These are phyloP conservation scores for Agrocybe praecox DNA, from an alignment of 768 basidiomycete genomes.

Conservation along the genomic window DNA sequence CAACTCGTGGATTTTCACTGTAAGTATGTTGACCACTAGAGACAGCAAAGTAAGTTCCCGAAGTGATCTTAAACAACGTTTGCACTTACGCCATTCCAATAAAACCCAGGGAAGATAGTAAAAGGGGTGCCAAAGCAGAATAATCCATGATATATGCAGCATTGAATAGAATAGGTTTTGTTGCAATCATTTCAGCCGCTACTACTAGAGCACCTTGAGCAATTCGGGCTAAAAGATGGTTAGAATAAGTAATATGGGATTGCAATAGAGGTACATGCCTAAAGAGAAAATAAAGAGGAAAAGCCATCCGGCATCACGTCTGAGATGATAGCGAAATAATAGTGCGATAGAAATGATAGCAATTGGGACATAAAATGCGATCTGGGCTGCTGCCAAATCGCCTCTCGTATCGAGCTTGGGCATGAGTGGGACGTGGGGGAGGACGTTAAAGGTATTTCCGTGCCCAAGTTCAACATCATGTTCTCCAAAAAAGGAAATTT, in stretches of 20 bases:
- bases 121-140: constrained; percentile 39
- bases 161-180: constrained; percentile 46
- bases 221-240: constrained; percentile 48
- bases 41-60: neutral
- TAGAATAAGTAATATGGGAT: neutral
- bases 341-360: constrained; percentile 46
- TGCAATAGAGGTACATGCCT: constrained; percentile 38
- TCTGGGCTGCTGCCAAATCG: constrained; percentile 59
- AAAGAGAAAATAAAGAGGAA: constrained; percentile 63
- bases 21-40: constrained; percentile 52
- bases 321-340: constrained; percentile 54
- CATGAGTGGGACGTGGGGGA: constrained; percentile 31
- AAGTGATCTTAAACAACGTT: neutral
- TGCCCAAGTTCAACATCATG: constrained; percentile 19
- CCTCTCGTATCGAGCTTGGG: constrained; percentile 43
- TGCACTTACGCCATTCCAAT: constrained; percentile 50
- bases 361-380: constrained; percentile 64
- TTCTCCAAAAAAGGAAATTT: constrained; percentile 24
- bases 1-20: constrained; percentile 48
- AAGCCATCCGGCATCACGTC: constrained; percentile 68
- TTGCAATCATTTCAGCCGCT: constrained; percentile 46
- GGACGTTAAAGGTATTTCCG: constrained; percentile 23
- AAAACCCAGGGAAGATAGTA: constrained; percentile 48
- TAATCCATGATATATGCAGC: constrained; percentile 56
- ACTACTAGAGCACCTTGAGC: constrained; percentile 59